These are phyloP conservation scores for Dendrostoma leiphaemia DNA, from an alignment of 2,329 filamentous ascomycete species.

Conservation along the genomic window DNA sequence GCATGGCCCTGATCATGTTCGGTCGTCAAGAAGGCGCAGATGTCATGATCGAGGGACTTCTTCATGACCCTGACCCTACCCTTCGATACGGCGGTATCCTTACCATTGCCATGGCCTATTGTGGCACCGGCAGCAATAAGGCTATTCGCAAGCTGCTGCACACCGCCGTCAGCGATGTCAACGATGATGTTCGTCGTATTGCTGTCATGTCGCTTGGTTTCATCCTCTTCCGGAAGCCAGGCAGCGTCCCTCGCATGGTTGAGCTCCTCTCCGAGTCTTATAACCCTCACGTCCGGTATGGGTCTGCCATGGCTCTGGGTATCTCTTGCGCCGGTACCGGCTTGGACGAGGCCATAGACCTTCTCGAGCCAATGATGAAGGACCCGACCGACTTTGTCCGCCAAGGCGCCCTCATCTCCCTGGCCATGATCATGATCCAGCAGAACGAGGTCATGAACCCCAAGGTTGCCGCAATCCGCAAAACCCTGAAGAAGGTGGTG, in stretches of 20 bases:
- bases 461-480: slow-evolving; percentile 86
- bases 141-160: slow-evolving; percentile 94
- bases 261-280: slow-evolving; percentile 97
- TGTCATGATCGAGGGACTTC: slow-evolving; percentile 86
- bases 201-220: slow-evolving; percentile 98
- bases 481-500: slow-evolving; percentile 91
- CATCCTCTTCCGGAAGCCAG: slow-evolving; percentile 96
- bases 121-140: slow-evolving; percentile 97
- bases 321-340: slow-evolving; percentile 97
- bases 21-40: slow-evolving; percentile 92
- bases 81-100: slow-evolving; percentile 96
- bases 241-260: slow-evolving; percentile 96
- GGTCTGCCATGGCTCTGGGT: slow-evolving; percentile 95
- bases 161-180: slow-evolving; percentile 95
- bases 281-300: slow-evolving; percentile 97
- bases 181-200: slow-evolving; percentile 92
- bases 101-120: slow-evolving; percentile 97
- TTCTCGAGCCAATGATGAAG: slow-evolving; percentile 99
- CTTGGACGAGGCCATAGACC: slow-evolving; percentile 91
- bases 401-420: slow-evolving; percentile 89
- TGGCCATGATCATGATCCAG: slow-evolving; percentile 99
- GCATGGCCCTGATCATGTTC: slow-evolving; percentile 99
- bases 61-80: slow-evolving; percentile 91
- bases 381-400: slow-evolving; percentile 98
- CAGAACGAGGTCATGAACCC: slow-evolving; percentile 99